Evolutionary conservation across 2,329 filamentous ascomycete species (phyloP).

Genomic region (Cytospora paraplurivora): DNA sequence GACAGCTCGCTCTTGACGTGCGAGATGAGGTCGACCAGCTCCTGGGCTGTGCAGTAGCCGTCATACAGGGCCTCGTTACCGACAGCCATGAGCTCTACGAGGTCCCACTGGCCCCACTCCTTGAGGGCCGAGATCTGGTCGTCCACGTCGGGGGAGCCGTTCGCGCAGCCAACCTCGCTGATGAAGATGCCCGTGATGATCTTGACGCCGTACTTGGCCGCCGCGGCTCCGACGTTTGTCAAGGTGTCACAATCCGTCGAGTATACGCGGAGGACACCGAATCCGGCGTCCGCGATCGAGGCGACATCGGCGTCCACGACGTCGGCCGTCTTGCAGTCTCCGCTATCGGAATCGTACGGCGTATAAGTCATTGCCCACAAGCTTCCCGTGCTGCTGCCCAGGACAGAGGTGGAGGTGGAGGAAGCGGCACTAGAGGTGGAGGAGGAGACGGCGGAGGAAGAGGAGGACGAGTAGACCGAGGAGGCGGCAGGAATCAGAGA

Average conservation of each 20-base stretch:
- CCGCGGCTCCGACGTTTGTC: conserved; percentile 71
- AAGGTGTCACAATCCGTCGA: conserved; percentile 88
- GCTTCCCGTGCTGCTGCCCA: conserved; percentile 49
- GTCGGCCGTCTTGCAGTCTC: conserved; percentile 65
- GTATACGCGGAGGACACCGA: conserved; percentile 79
- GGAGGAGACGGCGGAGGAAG: conserved; percentile 36
- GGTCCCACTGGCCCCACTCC: conserved; percentile 71
- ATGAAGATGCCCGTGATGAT: conserved; percentile 90
- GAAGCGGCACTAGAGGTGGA: conserved; percentile 31
- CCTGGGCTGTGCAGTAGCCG: conserved; percentile 62
- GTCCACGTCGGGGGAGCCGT: conserved; percentile 61
- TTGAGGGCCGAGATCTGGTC: conserved; percentile 75
- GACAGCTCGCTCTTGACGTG: conserved; percentile 65
- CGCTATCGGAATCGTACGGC: conserved; percentile 62
- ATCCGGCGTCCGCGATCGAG: conserved; percentile 65
- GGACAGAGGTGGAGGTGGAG: conserved; percentile 33
- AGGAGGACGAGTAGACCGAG: conserved; percentile 29
- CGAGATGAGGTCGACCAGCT: conserved; percentile 72
- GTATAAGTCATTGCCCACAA: conserved; percentile 81
- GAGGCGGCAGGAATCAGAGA: conserved; percentile 56
- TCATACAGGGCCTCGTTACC: conserved; percentile 91
- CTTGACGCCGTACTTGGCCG: conserved; percentile 66
- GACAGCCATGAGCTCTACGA: conserved; percentile 79
- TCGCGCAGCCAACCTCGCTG: conserved; percentile 62
- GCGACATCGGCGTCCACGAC: conserved; percentile 63